Conservation (phyloP, 129 eudicot species). For the Helianthus tuberosus region DNA sequence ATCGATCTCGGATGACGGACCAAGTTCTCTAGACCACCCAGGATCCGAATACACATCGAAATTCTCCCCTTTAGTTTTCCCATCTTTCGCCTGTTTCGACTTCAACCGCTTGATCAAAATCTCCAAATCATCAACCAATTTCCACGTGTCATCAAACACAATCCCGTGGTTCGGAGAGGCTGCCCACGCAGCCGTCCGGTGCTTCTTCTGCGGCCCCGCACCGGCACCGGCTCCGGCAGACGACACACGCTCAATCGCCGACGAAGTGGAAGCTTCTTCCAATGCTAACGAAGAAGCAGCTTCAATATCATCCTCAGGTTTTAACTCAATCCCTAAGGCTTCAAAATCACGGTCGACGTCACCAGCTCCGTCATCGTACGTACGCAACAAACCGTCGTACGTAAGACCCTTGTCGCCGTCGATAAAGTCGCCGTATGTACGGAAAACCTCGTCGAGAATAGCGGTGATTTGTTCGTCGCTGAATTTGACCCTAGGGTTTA, state of each 20-base stretch:
- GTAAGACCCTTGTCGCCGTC: conserved; percentile 80
- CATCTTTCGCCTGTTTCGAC: conserved; percentile 65
- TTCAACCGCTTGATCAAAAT: conserved; percentile 68
- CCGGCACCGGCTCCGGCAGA: conserved; percentile 26
- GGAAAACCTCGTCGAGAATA: conserved; percentile 84
- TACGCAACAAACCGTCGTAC: conserved; percentile 74
- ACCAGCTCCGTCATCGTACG: conserved; percentile 94
- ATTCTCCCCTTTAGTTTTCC: conserved; percentile 59
- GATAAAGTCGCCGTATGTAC: conserved; percentile 77
- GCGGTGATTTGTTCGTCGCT: conserved; percentile 87
- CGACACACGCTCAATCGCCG: conserved; percentile 48
- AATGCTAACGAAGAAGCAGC: conserved; percentile 31
- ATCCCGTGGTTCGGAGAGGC: conserved; percentile 91
- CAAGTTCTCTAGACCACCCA: conserved; percentile 96
- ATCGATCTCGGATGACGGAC: conserved; percentile 70
- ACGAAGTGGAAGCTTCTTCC: conserved; percentile 76
- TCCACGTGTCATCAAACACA: conserved; percentile 94
- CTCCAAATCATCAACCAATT: conserved; percentile 84
- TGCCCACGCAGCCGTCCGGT: conserved; percentile 89
- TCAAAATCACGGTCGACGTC: conserved; percentile 95
- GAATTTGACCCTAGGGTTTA: conserved; percentile 93
- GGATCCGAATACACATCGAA: conserved; percentile 79
- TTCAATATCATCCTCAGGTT: conserved; percentile 40
- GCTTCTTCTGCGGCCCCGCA: conserved; percentile 53
- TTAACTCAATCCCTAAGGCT: conserved; percentile 71